Evolutionary conservation across 768 basidiomycete genomes (phyloP).

Genomic region (Tricholomella constricta): DNA sequence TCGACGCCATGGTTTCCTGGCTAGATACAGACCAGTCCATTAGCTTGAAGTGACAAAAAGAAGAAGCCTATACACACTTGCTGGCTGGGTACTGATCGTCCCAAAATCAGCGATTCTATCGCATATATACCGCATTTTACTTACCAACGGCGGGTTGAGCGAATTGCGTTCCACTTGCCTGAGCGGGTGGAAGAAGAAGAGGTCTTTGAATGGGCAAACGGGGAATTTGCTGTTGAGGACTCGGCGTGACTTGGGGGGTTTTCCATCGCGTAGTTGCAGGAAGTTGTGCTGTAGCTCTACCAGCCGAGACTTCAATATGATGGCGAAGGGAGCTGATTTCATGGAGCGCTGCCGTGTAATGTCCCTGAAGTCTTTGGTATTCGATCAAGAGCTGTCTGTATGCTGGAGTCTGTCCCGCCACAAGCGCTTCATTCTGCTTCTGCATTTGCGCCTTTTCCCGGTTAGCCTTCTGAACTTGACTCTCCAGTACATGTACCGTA

Average conservation of each 20-base stretch:
- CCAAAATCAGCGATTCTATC: neutral
- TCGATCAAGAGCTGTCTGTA: slow-evolving; percentile 24
- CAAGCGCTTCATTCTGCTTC: slow-evolving; percentile 19
- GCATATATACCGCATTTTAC: neutral
- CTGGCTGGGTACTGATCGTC: slow-evolving; percentile 1
- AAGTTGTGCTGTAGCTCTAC: slow-evolving; percentile 5
- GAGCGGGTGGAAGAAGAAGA: neutral
- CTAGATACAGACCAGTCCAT: neutral
- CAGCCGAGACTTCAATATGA: slow-evolving; percentile 4
- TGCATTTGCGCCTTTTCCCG: slow-evolving; percentile 19
- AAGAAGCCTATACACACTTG: neutral
- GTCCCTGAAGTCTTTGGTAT: slow-evolving; percentile 12
- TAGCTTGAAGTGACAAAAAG: neutral
- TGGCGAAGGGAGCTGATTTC: slow-evolving; percentile 23
- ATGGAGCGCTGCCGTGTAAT: slow-evolving; percentile 17
- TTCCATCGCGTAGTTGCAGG: neutral
- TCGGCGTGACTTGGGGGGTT: neutral
- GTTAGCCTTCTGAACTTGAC: slow-evolving; percentile 21
- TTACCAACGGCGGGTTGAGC: neutral
- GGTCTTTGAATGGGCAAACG: neutral
- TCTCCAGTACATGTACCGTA: slow-evolving; percentile 23
- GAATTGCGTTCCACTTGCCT: neutral
- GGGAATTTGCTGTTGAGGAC: neutral
- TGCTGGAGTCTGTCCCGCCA: slow-evolving; percentile 11
- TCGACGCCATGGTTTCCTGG: neutral